Percentiles rank a stretch among this genome's conserved stretches.
Evolutionary conservation across 139 green algal species (phyloP).

Genomic region (Chara braunii): DNA sequence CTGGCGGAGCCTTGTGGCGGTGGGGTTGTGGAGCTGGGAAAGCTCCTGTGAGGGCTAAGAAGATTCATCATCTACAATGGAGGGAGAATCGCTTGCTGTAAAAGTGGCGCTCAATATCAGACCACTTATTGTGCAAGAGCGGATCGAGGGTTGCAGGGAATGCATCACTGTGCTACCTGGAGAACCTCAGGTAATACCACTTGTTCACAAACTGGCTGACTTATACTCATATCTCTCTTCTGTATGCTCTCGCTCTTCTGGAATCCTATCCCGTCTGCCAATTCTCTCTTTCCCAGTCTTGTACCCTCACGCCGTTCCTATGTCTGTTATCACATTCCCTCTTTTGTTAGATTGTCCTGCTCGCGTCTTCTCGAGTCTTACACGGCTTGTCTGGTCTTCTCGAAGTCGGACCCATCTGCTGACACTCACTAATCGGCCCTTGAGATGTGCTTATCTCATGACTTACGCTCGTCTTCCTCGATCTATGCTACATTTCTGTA

Average conservation of each 20-base stretch:
- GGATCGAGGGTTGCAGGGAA: conserved; percentile 56
- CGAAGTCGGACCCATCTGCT: too few species aligned
- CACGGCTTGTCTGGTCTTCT: too few species aligned
- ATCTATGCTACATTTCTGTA: too few species aligned
- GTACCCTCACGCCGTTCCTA: not conserved
- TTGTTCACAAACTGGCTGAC: not conserved
- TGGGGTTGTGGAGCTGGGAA: too few species aligned
- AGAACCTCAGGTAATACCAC: conserved; percentile 53
- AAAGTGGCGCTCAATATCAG: conserved; percentile 76
- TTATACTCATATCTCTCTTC: not conserved
- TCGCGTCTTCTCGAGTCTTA: too few species aligned
- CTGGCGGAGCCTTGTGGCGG: too few species aligned
- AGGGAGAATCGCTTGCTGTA: conserved; percentile 9
- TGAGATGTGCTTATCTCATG: too few species aligned
- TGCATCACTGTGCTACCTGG: conserved; percentile 59
- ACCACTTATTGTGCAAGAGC: conserved; percentile 67
- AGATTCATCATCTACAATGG: not conserved
- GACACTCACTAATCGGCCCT: too few species aligned
- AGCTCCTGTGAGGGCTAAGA: not conserved
- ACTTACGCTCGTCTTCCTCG: too few species aligned
- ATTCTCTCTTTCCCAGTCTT: not conserved
- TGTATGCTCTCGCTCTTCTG: not conserved
- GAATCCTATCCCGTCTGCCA: not conserved
- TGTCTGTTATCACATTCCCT: not conserved
- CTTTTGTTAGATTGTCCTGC: not conserved